Conservation (phyloP, 805 yeast species). For the Wickerhamomyces bisporus region DNA sequence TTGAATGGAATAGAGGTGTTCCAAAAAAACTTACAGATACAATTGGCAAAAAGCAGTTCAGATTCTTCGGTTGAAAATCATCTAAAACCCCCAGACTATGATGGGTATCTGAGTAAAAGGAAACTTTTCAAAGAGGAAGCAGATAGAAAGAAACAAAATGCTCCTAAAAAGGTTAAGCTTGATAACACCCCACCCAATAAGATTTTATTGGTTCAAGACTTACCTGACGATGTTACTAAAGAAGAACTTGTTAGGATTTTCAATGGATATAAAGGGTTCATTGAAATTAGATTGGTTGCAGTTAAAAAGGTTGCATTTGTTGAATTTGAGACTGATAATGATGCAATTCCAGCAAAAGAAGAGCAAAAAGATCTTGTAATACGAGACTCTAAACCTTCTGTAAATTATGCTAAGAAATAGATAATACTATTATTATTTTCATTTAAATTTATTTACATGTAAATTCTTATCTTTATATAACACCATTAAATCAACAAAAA, state of each 20-base stretch:
- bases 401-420: constrained; percentile 26
- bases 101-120: constrained; percentile 15
- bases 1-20: constrained; percentile 18
- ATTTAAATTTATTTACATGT: background rate
- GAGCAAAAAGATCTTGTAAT: constrained; percentile 20
- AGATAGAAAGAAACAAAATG: constrained; percentile 13
- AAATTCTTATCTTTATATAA: background rate
- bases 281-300: constrained; percentile 60
- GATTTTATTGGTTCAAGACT: constrained; percentile 58
- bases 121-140: constrained; percentile 13
- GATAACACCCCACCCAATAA: constrained; percentile 58
- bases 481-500: background rate
- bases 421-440: too few species aligned
- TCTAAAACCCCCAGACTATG: constrained; percentile 10
- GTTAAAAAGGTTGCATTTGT: constrained; percentile 72
- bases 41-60: constrained; percentile 25
- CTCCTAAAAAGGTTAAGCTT: constrained; percentile 16
- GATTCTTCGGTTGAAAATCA: constrained; percentile 13
- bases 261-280: constrained; percentile 50
- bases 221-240: constrained; percentile 41
- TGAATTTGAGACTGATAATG: constrained; percentile 57
- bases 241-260: constrained; percentile 43
- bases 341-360: constrained; percentile 41
- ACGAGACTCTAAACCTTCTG: constrained; percentile 12
- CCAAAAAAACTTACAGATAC: constrained; percentile 16